Percentiles rank a stretch among this genome's conserved stretches.
Conservation (phyloP, 2,329 filamentous ascomycete genomes). For the Trichoderma harzianum region DNA sequence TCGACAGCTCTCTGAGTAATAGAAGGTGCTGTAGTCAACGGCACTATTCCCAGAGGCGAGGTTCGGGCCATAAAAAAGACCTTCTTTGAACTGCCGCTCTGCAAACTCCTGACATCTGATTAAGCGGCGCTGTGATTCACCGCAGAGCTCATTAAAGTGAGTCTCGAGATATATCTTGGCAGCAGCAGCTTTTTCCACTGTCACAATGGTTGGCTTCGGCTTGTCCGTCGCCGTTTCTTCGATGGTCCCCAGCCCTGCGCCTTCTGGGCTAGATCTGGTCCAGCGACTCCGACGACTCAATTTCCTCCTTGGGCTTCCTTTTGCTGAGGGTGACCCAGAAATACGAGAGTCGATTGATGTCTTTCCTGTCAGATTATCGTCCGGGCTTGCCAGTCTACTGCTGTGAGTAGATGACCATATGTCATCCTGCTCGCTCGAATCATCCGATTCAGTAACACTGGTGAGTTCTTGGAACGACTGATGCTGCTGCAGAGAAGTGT, state of each 20-base stretch:
- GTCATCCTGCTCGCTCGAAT: constrained; percentile 25
- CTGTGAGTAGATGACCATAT: constrained; percentile 28
- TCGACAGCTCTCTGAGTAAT: constrained; percentile 66
- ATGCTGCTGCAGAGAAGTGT: constrained; percentile 21
- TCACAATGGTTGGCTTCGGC: constrained; percentile 42
- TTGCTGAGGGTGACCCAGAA: constrained; percentile 23
- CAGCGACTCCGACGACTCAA: constrained; percentile 33
- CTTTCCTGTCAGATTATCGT: constrained; percentile 31
- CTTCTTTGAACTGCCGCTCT: constrained; percentile 36
- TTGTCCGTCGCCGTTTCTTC: constrained; percentile 29
- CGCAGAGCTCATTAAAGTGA: constrained; percentile 70
- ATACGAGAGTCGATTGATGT: constrained; percentile 34
- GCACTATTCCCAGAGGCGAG: constrained; percentile 55
- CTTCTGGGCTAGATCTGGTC: constrained; percentile 37
- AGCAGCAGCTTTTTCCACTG: constrained; percentile 73
- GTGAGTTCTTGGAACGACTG: constrained; percentile 28
- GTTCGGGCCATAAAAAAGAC: constrained; percentile 54
- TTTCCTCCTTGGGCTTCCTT: constrained; percentile 25
- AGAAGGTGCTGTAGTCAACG: constrained; percentile 56
- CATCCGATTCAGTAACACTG: constrained; percentile 19
- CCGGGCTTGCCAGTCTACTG: constrained; percentile 25
- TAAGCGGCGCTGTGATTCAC: constrained; percentile 37
- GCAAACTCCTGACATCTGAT: constrained; percentile 34
- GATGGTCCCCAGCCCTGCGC: constrained; percentile 34
- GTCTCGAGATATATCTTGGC: constrained; percentile 86